Base-by-base conservation (phyloP, 768 basidiomycete species). In the Russula sp. region DNA sequence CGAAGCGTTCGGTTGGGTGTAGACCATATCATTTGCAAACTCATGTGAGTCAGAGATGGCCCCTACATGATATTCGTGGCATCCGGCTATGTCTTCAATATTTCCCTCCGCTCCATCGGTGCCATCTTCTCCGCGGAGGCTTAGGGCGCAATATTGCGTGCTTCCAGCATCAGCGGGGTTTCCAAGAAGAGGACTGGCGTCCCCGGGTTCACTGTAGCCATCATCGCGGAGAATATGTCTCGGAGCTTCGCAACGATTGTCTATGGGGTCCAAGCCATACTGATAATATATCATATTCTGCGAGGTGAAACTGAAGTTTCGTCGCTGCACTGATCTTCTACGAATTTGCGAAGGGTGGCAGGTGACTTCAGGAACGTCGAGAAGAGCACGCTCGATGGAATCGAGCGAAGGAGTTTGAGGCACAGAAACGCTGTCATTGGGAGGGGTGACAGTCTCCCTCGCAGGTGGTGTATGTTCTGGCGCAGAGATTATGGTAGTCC, bases 371-470 rank as follows among this genome's bases (percentile, higher is more conserved):
- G 65, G 52, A 42, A 49, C 11, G 3, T 51, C 48, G 5, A 44
- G 58, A 55, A 55, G 57, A 32, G 54, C 63, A 6, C 42, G 48
- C 27, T 64, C 63, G 7, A 60, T 53, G 4, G 48, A 60, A 34
- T 60, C 63, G 1, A 56, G 58, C 32, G 63, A 64, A 64, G 58
- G 51, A 44, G 59, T 14, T 27, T 51, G 58, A 16, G 31, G 22
- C 22, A 39, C 14, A 16, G 58, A 51, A 56, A 50, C 3, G 11
- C 27, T 34, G 27, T 45, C 59, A 16, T 59, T 48, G 7, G 47
- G 40, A 40, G 31, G 31, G n/a, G 40, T 10, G 40, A 20, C 32
- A 0, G 39, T 11, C 14, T 37, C 55, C n/a, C 22, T n/a, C 11
- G 6, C 40, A 60, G 49, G 27, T 11, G 39, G 35, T 39, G 32